Evolutionary conservation across 2,329 filamentous ascomycete genomes (phyloP).

Genomic region (Venturia carpophila): DNA sequence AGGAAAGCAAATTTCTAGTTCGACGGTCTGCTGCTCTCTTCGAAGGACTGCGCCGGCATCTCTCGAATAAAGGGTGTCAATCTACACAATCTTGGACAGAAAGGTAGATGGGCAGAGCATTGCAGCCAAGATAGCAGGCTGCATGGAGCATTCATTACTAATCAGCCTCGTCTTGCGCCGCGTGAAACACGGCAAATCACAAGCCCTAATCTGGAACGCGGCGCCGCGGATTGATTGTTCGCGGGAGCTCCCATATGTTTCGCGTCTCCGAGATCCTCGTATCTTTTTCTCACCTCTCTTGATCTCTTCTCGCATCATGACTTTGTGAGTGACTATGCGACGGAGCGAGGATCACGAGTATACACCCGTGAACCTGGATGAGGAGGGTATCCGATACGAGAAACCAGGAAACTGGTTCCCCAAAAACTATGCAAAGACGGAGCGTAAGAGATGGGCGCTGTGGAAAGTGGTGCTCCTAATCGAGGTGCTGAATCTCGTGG

Average conservation of each 20-base stretch:
- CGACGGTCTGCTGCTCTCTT: too few relatives aligned
- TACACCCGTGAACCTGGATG: background rate
- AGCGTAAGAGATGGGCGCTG: background rate
- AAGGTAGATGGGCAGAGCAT: too few relatives aligned
- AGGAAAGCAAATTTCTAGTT: too few relatives aligned
- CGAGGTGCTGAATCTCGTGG: background rate
- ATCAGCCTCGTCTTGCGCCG: background rate
- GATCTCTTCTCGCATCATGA: background rate
- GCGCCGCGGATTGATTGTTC: background rate
- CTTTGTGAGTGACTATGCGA: background rate
- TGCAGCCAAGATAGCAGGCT: too few relatives aligned
- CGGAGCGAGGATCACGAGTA: background rate
- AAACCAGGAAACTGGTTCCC: background rate
- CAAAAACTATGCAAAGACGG: background rate
- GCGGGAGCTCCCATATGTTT: background rate
- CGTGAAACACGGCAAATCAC: background rate
- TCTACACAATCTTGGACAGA: too few relatives aligned
- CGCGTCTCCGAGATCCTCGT: background rate
- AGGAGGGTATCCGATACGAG: background rate
- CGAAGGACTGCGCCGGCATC: too few relatives aligned
- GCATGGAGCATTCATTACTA: background rate
- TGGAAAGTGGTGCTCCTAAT: constrained; percentile 4
- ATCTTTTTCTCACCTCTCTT: background rate
- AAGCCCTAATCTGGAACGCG: background rate
- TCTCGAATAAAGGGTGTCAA: too few relatives aligned